phyloP scores from a whole-genome alignment of 2,329 filamentous ascomycete species.

The Pseudophaeomoniella oleicola region DNA sequence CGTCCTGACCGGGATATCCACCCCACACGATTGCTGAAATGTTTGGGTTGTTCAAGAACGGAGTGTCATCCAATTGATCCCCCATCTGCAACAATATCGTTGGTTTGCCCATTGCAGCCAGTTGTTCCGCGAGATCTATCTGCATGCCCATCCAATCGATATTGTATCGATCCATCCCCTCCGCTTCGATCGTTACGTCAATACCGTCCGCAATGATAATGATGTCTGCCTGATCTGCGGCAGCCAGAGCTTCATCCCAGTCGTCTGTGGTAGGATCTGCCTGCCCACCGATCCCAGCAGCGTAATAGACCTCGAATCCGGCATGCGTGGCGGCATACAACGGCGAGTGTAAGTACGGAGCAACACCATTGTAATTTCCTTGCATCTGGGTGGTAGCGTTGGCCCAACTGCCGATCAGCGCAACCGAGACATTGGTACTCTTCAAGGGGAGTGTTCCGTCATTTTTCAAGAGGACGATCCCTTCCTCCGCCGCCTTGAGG shows the following conservation, averaged over 20 bases:
- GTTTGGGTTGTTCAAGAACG: conserved; percentile 22
- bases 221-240: conserved; percentile 20
- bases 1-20: conserved; percentile 29
- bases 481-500: conserved; percentile 34
- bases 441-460: conserved; percentile 32
- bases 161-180: conserved; percentile 23
- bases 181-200: conserved; percentile 26
- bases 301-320: conserved; percentile 31
- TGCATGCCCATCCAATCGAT: conserved; percentile 29
- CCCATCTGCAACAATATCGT: conserved; percentile 28
- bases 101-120: conserved; percentile 22
- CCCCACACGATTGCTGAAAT: conserved; percentile 28
- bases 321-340: conserved; percentile 34
- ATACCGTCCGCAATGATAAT: conserved; percentile 27
- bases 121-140: conserved; percentile 22
- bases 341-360: conserved; percentile 41
- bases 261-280: conserved; percentile 15
- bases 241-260: conserved; percentile 19
- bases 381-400: conserved; percentile 43
- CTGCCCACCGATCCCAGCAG: conserved; percentile 13
- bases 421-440: conserved; percentile 25
- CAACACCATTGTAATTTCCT: conserved; percentile 43
- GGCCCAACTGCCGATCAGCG: conserved; percentile 44
- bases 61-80: conserved; percentile 25
- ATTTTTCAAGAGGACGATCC: conserved; percentile 38